phyloP scores from a whole-genome alignment of 495 filamentous ascomycete genomes.

The Penicillium turbatum region DNA sequence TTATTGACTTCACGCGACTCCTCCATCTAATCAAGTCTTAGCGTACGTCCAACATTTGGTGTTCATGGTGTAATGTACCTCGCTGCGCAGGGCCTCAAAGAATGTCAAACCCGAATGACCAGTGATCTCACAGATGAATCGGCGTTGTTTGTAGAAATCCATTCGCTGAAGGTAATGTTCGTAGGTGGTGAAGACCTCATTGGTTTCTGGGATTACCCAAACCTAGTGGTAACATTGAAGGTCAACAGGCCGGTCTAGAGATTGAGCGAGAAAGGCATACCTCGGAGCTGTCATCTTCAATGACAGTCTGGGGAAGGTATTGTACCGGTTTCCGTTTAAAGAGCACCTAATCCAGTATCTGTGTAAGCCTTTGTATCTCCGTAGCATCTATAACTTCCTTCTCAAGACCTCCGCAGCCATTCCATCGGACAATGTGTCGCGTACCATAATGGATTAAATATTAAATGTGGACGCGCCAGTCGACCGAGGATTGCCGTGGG shows the following conservation, averaged over 20 bases:
- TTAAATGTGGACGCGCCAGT: slow-evolving; percentile 24
- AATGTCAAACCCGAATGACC: slow-evolving; percentile 91
- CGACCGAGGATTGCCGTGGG: slow-evolving; percentile 25
- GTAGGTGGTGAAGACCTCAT: slow-evolving; percentile 85
- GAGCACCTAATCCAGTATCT: slow-evolving; percentile 59
- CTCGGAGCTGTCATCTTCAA: slow-evolving; percentile 77
- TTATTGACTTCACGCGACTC: slow-evolving; percentile 86
- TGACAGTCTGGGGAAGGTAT: slow-evolving; percentile 64
- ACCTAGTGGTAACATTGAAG: slow-evolving; percentile 51
- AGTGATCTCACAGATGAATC: slow-evolving; percentile 92
- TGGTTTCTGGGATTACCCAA: slow-evolving; percentile 86
- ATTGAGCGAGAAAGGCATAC: slow-evolving; percentile 39
- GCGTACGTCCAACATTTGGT: background rate
- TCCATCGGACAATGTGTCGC: slow-evolving; percentile 5
- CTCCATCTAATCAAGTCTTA: slow-evolving; percentile 54
- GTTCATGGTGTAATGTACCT: slow-evolving; percentile 56
- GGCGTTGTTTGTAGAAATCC: slow-evolving; percentile 91
- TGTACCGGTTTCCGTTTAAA: slow-evolving; percentile 96
- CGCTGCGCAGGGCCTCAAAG: slow-evolving; percentile 88
- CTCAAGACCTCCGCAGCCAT: slow-evolving; percentile 2
- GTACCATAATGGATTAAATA: slow-evolving; percentile 39
- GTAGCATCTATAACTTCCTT: background rate
- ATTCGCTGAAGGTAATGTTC: slow-evolving; percentile 80
- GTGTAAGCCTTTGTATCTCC: slow-evolving; percentile 19
- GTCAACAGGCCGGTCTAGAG: slow-evolving; percentile 7